Evolutionary conservation across 106 monocot species (phyloP), one percentile per base, ranked within the genome.

Genomic region (Dendrobium nobile): DNA sequence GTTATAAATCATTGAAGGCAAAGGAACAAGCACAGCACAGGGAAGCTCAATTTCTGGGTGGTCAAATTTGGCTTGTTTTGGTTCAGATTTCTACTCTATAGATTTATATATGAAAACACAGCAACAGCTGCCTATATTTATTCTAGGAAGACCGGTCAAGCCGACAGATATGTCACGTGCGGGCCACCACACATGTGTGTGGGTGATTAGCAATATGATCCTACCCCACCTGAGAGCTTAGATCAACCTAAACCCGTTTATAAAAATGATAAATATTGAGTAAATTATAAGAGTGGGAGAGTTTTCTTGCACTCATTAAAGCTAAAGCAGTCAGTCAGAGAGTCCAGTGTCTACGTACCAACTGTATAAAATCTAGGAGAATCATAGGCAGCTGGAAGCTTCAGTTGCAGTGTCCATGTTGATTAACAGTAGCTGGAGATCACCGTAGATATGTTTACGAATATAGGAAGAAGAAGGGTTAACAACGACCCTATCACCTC

Each of bases 181-280:
- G 74, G 74, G 74, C 43, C 74, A 74, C 74, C 74, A 74, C 74
- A 41, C 74, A 74, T 19, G 74, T 74, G 74, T 74, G 9, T 42
- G 40, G 31, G 9, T 70, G 15, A 13, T 31, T 70, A 1, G 26
- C 33, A 1, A 31, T 31, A 33, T 13, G 31, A 13, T 64, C 24
- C 26, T 26, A 64, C 37, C 68, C 33, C 72, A 72, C 72, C 72
- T 72, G 72, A 72, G 16, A 16, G 72, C 13, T 15, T 64, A 7
- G 64, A 64, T 8, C 26, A 64, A 22, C 64, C 20, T 64, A 24
- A 64, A 64, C 7, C 64, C 64, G 24, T 26, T 24, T 6, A 9
- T 22, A 22, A 7, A 9, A 64, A 26, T 13, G 10, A 15, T 51
- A 51, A 51, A 51, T 51, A 64, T 22, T 64, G 8, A 22, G 64